Conservation (phyloP, 208 protist species). For the Acanthamoeba lenticulata region DNA sequence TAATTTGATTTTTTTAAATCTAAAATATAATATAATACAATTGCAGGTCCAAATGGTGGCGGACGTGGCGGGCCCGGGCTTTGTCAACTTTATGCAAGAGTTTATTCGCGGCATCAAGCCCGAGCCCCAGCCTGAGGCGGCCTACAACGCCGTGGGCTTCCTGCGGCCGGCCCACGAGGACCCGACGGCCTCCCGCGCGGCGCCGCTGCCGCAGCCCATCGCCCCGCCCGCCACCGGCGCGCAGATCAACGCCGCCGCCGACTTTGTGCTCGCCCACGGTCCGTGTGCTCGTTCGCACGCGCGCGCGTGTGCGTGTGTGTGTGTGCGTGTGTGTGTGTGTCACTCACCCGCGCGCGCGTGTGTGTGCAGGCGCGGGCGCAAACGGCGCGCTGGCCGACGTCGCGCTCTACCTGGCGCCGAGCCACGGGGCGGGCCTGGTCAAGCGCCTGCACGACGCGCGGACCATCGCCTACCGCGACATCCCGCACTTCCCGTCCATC, state of each 20-base stretch:
- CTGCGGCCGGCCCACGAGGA: neutral
- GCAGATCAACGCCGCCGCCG: neutral
- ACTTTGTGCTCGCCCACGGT: neutral
- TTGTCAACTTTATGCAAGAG: conserved; percentile 67
- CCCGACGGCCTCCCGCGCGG: neutral
- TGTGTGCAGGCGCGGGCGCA: neutral
- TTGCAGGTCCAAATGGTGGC: conserved; percentile 58
- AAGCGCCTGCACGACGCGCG: neutral
- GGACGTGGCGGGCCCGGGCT: conserved; percentile 37
- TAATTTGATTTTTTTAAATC: too few relatives aligned
- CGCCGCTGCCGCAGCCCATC: neutral
- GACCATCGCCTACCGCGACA: neutral
- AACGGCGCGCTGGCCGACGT: neutral
- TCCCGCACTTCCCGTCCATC: conserved; percentile 28
- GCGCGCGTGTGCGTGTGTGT: too few relatives aligned
- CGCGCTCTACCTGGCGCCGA: neutral
- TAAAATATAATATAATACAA: too few relatives aligned
- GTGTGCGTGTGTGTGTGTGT: neutral
- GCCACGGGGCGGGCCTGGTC: neutral
- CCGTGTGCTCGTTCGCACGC: neutral
- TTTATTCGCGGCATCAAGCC: conserved; percentile 36
- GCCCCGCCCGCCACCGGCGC: neutral
- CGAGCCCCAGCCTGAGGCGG: neutral
- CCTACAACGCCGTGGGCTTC: conserved; percentile 17
- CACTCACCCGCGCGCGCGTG: neutral